Evolutionary conservation across 805 yeast genomes (phyloP).

Genomic region (Saccharomycopsis sp.): DNA sequence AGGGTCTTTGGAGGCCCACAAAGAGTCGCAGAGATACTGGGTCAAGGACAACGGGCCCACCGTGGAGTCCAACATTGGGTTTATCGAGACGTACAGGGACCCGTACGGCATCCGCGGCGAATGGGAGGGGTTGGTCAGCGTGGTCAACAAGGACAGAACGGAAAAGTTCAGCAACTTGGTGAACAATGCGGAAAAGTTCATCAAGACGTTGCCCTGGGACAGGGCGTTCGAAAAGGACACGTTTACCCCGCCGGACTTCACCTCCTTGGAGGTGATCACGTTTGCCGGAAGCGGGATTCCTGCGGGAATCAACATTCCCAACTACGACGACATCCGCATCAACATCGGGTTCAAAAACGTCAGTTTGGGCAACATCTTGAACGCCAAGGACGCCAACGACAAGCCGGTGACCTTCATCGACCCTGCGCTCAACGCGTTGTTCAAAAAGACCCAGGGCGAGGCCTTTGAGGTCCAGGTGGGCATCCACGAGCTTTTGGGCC

Average conservation of each 20-base stretch:
- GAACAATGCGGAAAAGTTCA: conserved; percentile 55
- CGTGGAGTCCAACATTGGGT: conserved; percentile 78
- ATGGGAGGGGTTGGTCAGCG: conserved; percentile 88
- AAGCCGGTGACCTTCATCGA: conserved; percentile 62
- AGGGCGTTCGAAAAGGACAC: conserved; percentile 67
- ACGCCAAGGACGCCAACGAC: conserved; percentile 64
- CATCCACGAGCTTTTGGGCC: conserved; percentile 85
- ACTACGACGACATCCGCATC: conserved; percentile 82
- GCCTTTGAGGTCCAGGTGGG: conserved; percentile 94
- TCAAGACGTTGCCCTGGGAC: conserved; percentile 71
- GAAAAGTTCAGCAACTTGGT: conserved; percentile 71
- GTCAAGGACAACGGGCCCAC: conserved; percentile 79
- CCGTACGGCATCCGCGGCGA: conserved; percentile 90
- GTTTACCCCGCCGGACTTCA: conserved; percentile 91
- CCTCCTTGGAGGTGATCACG: conserved; percentile 81
- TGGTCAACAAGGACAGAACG: conserved; percentile 84
- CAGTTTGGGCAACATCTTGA: conserved; percentile 77
- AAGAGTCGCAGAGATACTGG: conserved; percentile 79
- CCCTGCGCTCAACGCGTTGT: conserved; percentile 46
- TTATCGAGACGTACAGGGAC: conserved; percentile 88
- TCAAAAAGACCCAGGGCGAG: conserved; percentile 65
- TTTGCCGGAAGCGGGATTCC: conserved; percentile 89
- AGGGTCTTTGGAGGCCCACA: conserved; percentile 82
- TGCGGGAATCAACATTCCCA: conserved; percentile 90
- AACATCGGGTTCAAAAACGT: conserved; percentile 85